These are phyloP conservation scores for Pezicula radicicola DNA, from an alignment of 2,329 filamentous ascomycete genomes.

Conservation along the genomic window DNA sequence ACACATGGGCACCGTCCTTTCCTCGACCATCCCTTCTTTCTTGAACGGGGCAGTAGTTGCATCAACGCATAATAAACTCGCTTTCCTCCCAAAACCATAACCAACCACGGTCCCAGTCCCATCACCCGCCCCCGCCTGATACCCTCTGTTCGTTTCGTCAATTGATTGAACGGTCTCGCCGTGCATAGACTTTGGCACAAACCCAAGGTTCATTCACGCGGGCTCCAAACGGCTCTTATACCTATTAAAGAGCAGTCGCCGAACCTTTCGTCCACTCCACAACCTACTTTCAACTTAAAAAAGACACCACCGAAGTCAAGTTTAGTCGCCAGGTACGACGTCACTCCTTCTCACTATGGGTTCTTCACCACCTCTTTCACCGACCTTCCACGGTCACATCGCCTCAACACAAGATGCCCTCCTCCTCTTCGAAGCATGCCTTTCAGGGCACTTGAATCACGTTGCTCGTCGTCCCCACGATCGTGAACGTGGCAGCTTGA, in stretches of 20 bases:
- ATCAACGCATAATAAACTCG: not conserved
- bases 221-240: slow-evolving; percentile 1
- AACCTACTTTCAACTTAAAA: slow-evolving; percentile 1
- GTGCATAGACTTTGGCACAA: slow-evolving; percentile 3
- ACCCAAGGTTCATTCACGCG: slow-evolving; percentile 1
- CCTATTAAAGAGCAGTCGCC: not conserved
- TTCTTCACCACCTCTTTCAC: slow-evolving; percentile 15
- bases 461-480: slow-evolving; percentile 84
- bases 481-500: slow-evolving; percentile 72
- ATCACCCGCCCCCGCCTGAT: not conserved
- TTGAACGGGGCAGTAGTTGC: not conserved
- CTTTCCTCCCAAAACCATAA: slow-evolving; percentile 1
- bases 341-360: slow-evolving; percentile 11
- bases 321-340: not conserved
- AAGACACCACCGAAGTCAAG: slow-evolving; percentile 3
- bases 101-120: slow-evolving; percentile 1
- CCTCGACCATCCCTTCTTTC: too few species aligned
- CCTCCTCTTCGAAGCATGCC: slow-evolving; percentile 75
- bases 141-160: slow-evolving; percentile 2
- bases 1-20: too few species aligned
- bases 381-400: slow-evolving; percentile 20
- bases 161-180: slow-evolving; percentile 1
- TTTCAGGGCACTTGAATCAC: slow-evolving; percentile 68
- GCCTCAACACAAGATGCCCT: slow-evolving; percentile 54
- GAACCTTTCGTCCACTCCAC: not conserved